Evolutionary conservation across 2,329 filamentous ascomycete genomes (phyloP), one percentile per base, ranked within the genome.

Genomic region (Pyrenochaeta sp.): DNA sequence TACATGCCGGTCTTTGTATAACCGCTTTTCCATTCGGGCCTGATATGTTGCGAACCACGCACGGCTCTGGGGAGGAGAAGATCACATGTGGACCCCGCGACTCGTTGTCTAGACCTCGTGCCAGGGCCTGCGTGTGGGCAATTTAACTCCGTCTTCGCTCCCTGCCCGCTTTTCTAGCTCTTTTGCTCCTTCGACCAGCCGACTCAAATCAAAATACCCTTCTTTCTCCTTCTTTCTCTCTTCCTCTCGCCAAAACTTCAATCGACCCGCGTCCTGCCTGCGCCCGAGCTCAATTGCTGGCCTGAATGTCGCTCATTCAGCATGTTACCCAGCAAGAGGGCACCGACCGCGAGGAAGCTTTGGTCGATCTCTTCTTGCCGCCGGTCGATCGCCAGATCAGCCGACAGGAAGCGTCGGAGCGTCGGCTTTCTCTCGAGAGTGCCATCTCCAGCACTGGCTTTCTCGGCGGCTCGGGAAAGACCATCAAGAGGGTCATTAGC

Each of bases 251-350:
- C n/a, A n/a, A 15, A 39, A 45, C 43, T 33, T 44, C 30, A 18
- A 40, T 40, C 47, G 46, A 45, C 45, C 58, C 61, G 49, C 58
- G 33, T 46, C 49, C 53, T 42, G 40, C 39, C 15, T 46, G 37
- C 53, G 51, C 33, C 47, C 55, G 37, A 29, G 49, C 23, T 45
- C 44, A 32, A 30, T 55, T 57, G 53, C 57, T 51, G 56, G n/a
- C 56, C 40, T 40, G 46, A 20, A 83, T 83, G 81, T 83, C 81
- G 65, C 73, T 83, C 46, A 74, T 81, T 53, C 81, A 83, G 67
- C 81, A 82, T 67, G 80, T 83, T 50, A 79, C 79, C 42, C 74
- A 76, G 45, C 75, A 80, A 63, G 81, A 83, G 65, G 81, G 81
- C 58, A 73, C 73, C 41, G 81, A 83, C 63, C 74, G 79, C 52